Evolutionary conservation across 345 rosid genomes (phyloP).

Genomic region (Carallia pectinifolia): DNA sequence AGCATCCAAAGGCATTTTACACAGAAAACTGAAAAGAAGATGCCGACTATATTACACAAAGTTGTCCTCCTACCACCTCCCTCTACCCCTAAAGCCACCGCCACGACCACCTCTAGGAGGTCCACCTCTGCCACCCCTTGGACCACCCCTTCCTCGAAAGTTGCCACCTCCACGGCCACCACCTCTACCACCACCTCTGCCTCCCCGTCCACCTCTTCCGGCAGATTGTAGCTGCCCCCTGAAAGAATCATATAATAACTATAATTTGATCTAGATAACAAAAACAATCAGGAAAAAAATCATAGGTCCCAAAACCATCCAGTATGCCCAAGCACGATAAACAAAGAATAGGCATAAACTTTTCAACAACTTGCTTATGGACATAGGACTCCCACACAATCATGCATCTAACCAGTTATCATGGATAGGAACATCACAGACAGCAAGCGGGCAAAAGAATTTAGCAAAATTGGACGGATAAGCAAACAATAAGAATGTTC

Average conservation of each 20-base stretch:
- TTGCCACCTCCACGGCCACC: constrained; percentile 34
- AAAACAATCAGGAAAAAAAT: background rate
- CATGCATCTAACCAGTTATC: no score
- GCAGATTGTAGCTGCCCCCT: constrained; percentile 25
- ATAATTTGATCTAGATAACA: background rate
- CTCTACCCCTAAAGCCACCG: constrained; percentile 72
- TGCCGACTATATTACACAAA: constrained; percentile 20
- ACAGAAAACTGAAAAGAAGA: constrained; percentile 16
- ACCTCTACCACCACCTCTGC: constrained; percentile 23
- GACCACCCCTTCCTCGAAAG: constrained; percentile 67
- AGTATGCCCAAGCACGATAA: background rate
- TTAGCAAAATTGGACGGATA: background rate
- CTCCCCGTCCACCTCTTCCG: constrained; percentile 23
- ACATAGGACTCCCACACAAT: no score
- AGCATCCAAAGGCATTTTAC: constrained; percentile 9
- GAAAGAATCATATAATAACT: background rate
- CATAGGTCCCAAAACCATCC: background rate
- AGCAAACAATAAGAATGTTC: background rate
- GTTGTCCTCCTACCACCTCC: constrained; percentile 44
- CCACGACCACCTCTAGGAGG: constrained; percentile 58
- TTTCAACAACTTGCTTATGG: no score
- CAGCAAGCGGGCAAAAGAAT: background rate
- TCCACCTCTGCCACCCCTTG: constrained; percentile 70
- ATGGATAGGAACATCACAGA: no score
- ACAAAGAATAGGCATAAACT: no score